phyloP scores from a whole-genome alignment of 805 yeast genomes.

The Diddensiella transvaalensis region DNA sequence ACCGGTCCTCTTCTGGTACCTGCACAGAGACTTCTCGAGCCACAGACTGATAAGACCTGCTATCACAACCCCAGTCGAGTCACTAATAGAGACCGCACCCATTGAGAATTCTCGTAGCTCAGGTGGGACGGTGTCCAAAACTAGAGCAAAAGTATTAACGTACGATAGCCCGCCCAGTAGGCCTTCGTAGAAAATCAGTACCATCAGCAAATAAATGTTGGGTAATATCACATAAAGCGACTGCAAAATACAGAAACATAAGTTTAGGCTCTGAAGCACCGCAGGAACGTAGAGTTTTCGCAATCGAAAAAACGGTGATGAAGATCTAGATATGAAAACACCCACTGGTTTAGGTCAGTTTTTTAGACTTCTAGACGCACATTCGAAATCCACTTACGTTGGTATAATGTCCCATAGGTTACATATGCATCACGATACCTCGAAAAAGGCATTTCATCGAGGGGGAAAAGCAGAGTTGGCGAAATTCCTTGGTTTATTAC shows the following conservation, averaged over 20 bases:
- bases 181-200: conserved; percentile 75
- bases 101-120: conserved; percentile 69
- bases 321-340: conserved; percentile 86
- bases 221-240: conserved; percentile 58
- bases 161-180: conserved; percentile 87
- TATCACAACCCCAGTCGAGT: conserved; percentile 75
- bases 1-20: conserved; percentile 64
- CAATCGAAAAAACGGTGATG: conserved; percentile 63
- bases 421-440: conserved; percentile 84
- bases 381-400: conserved; percentile 36
- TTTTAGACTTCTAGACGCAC: no score
- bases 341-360: no score
- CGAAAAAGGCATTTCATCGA: conserved; percentile 64
- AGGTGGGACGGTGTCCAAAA: conserved; percentile 53
- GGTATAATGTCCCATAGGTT: conserved; percentile 84
- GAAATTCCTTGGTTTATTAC: conserved; percentile 87
- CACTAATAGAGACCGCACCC: conserved; percentile 82
- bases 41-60: conserved; percentile 76
- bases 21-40: conserved; percentile 71
- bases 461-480: conserved; percentile 79
- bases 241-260: conserved; percentile 57
- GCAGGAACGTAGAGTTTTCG: conserved; percentile 59
- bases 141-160: conserved; percentile 80
- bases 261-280: conserved; percentile 61
- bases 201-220: conserved; percentile 57